phyloP scores from a whole-genome alignment of 306 rosid genomes.

The Prunus fruticosa region DNA sequence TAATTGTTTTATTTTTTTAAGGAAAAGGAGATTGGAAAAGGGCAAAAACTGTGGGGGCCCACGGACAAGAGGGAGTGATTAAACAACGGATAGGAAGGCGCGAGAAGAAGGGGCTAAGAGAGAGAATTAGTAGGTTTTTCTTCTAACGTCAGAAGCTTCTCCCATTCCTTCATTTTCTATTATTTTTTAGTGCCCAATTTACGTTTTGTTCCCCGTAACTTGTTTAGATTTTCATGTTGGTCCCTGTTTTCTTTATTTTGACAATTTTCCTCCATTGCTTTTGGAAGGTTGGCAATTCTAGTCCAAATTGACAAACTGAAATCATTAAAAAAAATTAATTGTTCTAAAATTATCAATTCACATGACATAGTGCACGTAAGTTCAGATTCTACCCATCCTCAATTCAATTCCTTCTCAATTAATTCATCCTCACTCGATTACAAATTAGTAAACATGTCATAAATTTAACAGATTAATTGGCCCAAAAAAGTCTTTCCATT shows the following conservation, averaged over 20 bases:
- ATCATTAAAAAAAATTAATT: too few relatives aligned
- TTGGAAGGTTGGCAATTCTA: too few relatives aligned
- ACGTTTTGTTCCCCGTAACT: neutral
- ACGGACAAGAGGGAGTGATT: neutral
- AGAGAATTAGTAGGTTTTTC: slow-evolving; percentile 6
- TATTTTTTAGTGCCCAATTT: neutral
- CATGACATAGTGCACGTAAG: too few relatives aligned
- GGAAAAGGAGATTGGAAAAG: neutral
- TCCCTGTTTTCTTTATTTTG: neutral
- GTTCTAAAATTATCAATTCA: too few relatives aligned
- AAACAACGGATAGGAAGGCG: slow-evolving; percentile 29
- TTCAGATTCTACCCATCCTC: too few relatives aligned
- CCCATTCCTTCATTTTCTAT: neutral
- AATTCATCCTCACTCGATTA: too few relatives aligned
- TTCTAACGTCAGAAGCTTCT: slow-evolving; percentile 50
- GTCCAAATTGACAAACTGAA: too few relatives aligned
- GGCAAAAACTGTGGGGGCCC: slow-evolving; percentile 45
- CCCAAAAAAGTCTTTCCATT: too few relatives aligned
- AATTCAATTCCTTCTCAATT: too few relatives aligned
- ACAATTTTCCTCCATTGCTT: too few relatives aligned
- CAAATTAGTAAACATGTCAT: too few relatives aligned
- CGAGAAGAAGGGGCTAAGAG: slow-evolving; percentile 36
- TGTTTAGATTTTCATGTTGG: neutral
- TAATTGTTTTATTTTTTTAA: neutral
- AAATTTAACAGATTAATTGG: too few relatives aligned